phyloP scores from a whole-genome alignment of 352 stramenopile genomes.

The Peronosclerospora sorghi region DNA sequence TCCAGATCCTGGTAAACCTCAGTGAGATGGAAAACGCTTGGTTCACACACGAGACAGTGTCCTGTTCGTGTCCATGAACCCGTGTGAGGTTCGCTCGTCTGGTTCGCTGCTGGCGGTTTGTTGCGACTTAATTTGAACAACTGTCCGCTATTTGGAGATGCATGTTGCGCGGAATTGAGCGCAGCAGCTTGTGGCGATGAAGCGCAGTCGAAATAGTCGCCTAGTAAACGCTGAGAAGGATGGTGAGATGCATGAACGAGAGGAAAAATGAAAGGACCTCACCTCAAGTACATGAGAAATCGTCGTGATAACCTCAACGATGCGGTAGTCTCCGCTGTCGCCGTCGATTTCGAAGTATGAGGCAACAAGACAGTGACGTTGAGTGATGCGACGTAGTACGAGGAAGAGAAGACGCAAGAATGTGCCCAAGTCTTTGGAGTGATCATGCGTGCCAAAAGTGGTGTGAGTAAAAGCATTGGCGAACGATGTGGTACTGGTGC shows the following conservation, averaged over 20 bases:
- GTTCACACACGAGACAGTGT: slow-evolving; percentile 39
- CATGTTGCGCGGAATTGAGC: slow-evolving; percentile 11
- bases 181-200: slow-evolving; percentile 10
- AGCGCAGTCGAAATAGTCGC: slow-evolving; percentile 51
- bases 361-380: slow-evolving; percentile 56
- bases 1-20: slow-evolving; percentile 65
- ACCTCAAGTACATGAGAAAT: slow-evolving; percentile 61
- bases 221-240: slow-evolving; percentile 33
- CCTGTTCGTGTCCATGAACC: slow-evolving; percentile 12
- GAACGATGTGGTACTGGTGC: slow-evolving; percentile 66
- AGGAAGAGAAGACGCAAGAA: slow-evolving; percentile 58
- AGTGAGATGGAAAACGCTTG: slow-evolving; percentile 65
- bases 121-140: slow-evolving; percentile 63
- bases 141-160: slow-evolving; percentile 11
- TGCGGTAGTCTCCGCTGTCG: slow-evolving; percentile 56
- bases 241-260: background rate
- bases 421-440: slow-evolving; percentile 54
- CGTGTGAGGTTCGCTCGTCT: slow-evolving; percentile 5
- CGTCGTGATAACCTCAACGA: slow-evolving; percentile 52
- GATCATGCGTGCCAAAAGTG: slow-evolving; percentile 53
- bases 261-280: background rate
- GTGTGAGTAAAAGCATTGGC: slow-evolving; percentile 65
- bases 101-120: slow-evolving; percentile 27
- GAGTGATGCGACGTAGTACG: slow-evolving; percentile 49
- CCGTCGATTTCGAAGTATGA: slow-evolving; percentile 51